Evolutionary conservation across 2,329 filamentous ascomycete species (phyloP), one percentile per base, ranked within the genome.

Genomic region (Colletotrichum camelliae): DNA sequence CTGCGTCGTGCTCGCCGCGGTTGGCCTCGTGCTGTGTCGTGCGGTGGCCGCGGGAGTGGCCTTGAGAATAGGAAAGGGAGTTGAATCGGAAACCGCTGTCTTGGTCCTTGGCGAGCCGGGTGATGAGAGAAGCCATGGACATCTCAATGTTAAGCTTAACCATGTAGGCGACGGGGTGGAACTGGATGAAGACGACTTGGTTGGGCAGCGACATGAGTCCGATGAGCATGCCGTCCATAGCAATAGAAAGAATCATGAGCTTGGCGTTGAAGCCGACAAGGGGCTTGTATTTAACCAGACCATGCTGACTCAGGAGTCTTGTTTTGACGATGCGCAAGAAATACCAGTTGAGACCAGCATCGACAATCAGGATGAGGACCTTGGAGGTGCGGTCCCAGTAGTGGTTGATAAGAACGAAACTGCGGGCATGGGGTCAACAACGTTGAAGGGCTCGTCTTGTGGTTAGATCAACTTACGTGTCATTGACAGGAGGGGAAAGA

Each of bases 131-230:
- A 66, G 88, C 88, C 88, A 90, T 89, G 15, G 86, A 86, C 85
- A 90, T 87, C 78, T 90, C 88, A 77, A 90, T 90, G 77, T 90
- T 87, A 48, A 90, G 83, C 72, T 90, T 90, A 62, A 89, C 87
- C n/a, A 87, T 84, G 77, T 89, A 90, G 15, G 88, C 88, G 5
- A 90, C 81, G 0, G 88, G 88, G 71, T 89, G 88, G 78, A 90
- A 88, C 78, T 89, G 87, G 75, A 89, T 86, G 77, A 89, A 83
- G n/a, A 85, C 82, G 21, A 79, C 74, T 74, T 83, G 81, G 64
- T 84, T 84, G 0, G 81, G 80, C 0, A 83, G 72, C 5, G 78
- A 84, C 82, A 84, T 84, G 9, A 83, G 79, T 2, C 82, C 83
- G 18, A 84, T 83, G n/a, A 84, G 81, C 74, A 81, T 77, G 7